Conservation (phyloP, 2,329 filamentous ascomycete genomes). For the Fusarium poae region DNA sequence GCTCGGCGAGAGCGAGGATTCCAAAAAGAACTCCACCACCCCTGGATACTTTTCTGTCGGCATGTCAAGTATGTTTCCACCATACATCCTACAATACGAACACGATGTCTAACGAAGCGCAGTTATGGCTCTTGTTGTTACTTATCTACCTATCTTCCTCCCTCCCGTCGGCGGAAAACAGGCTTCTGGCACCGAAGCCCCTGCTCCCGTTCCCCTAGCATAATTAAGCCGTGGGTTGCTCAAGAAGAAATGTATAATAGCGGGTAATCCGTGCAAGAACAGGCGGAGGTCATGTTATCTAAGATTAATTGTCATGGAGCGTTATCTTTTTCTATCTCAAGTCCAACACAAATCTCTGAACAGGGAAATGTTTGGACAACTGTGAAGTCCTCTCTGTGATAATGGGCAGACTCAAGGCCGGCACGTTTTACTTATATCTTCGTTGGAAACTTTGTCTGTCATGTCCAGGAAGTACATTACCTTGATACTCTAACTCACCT, state of each 20-base stretch:
- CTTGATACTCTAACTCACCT: background rate
- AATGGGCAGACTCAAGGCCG: background rate
- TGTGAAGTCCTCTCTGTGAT: constrained; percentile 14
- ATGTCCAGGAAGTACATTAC: background rate
- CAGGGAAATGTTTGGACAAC: background rate
- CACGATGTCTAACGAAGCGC: constrained; percentile 23
- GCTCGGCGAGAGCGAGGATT: constrained; percentile 79
- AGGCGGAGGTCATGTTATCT: background rate
- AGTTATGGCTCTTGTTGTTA: constrained; percentile 72
- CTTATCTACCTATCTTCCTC: constrained; percentile 65
- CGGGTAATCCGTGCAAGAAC: background rate
- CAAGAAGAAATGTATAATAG: constrained; percentile 11
- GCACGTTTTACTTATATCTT: background rate
- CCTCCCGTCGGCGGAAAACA: constrained; percentile 54
- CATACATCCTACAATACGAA: background rate
- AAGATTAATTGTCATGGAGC: constrained; percentile 22
- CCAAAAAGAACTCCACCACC: constrained; percentile 73
- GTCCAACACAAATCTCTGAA: background rate
- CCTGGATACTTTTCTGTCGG: constrained; percentile 79
- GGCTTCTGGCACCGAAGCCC: constrained; percentile 53
- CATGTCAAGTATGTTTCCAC: constrained; percentile 76
- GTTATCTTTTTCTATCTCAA: constrained; percentile 13
- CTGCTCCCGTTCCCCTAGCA: constrained; percentile 41
- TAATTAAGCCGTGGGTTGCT: constrained; percentile 7
- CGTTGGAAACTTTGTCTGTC: background rate